These are phyloP conservation scores for Diaporthe citri DNA, from an alignment of 2,329 filamentous ascomycete species.

Conservation along the genomic window DNA sequence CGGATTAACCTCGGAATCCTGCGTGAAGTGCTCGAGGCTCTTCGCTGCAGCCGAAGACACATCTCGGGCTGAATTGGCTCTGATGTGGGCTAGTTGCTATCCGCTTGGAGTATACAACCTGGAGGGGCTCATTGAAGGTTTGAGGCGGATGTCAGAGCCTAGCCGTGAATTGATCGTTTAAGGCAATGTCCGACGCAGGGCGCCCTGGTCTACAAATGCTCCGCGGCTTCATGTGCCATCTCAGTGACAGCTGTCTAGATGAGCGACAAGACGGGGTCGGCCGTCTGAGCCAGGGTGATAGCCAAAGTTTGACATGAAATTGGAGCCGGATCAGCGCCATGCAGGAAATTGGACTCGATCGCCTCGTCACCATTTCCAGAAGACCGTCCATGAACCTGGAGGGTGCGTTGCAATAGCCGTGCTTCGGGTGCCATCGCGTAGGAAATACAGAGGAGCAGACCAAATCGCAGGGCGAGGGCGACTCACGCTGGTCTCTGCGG, in stretches of 20 bases:
- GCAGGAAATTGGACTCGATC: neutral
- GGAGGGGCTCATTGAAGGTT: neutral
- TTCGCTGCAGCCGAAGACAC: neutral
- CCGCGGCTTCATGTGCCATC: neutral
- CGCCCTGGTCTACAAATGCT: neutral
- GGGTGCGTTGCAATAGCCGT: neutral
- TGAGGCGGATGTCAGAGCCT: constrained; percentile 9
- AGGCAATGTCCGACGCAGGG: constrained; percentile 8
- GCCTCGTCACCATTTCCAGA: neutral
- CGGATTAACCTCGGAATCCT: neutral
- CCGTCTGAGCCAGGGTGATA: neutral
- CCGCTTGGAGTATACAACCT: neutral
- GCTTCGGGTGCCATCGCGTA: neutral
- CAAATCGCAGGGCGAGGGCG: neutral
- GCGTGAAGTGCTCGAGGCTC: neutral
- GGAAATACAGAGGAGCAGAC: neutral
- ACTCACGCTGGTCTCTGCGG: neutral
- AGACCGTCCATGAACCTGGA: neutral
- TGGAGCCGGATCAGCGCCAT: neutral
- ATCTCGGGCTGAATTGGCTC: neutral
- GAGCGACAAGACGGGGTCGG: neutral
- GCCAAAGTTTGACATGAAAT: neutral
- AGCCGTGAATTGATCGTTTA: neutral
- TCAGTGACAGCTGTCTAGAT: constrained; percentile 7
- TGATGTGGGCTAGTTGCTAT: neutral